Percentiles rank a stretch among this genome's conserved stretches.
Conservation (phyloP, 805 yeast genomes). For the Kodamaea nitidulidarum region DNA sequence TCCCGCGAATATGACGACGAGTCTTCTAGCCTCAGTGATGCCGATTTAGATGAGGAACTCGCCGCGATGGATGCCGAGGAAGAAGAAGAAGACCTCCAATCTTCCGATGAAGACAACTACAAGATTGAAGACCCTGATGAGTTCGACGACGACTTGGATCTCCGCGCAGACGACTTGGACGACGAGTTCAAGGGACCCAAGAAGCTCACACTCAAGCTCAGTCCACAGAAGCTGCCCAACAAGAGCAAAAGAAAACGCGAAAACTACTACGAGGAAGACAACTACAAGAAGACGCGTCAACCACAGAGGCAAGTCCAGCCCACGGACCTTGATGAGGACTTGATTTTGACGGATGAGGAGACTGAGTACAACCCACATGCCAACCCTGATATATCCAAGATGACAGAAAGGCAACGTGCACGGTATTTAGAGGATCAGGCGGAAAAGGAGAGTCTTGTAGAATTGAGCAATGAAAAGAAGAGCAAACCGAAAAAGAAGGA, state of each 20-base stretch:
- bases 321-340: conserved; percentile 32
- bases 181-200: conserved; percentile 14
- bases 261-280: conserved; percentile 20
- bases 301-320: conserved; percentile 20
- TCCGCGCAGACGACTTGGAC: conserved; percentile 25
- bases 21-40: conserved; percentile 14
- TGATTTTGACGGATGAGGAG: conserved; percentile 39
- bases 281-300: conserved; percentile 3
- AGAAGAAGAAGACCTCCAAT: conserved; percentile 18
- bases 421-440: conserved; percentile 32
- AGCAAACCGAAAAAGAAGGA: conserved; percentile 47
- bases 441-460: conserved; percentile 21
- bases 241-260: conserved; percentile 28
- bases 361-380: conserved; percentile 40
- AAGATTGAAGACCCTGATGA: conserved; percentile 35
- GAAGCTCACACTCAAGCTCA: conserved; percentile 8
- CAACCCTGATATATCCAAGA: conserved; percentile 41
- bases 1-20: conserved; percentile 4
- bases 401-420: conserved; percentile 57
- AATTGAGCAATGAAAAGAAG: conserved; percentile 35
- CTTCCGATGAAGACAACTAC: conserved; percentile 29
- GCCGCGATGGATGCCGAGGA: conserved; percentile 17
- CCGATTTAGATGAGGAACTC: conserved; percentile 19
- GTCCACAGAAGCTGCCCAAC: conserved; percentile 6
- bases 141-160: conserved; percentile 34